phyloP scores from a whole-genome alignment of 441 rosid genomes.

The Metrosideros polymorpha region DNA sequence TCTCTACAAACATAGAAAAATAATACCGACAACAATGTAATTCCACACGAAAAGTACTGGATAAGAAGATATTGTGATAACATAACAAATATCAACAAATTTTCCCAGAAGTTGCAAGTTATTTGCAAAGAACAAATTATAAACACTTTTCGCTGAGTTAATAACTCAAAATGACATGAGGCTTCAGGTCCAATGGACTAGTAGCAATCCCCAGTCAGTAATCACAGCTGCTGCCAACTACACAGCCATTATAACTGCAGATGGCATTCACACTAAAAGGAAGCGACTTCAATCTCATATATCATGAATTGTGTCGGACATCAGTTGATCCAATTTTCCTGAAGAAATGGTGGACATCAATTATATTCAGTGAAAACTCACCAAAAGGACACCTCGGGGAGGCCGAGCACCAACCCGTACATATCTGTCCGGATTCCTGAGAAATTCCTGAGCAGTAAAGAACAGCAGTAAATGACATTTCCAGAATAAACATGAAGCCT shows the following conservation, averaged over 20 bases:
- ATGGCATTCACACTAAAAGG: background rate
- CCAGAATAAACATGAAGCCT: conserved; percentile 5
- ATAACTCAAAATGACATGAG: background rate
- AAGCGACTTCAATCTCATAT: background rate
- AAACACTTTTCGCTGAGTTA: background rate
- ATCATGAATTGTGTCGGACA: background rate
- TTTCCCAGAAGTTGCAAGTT: background rate
- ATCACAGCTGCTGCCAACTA: background rate
- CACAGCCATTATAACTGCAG: background rate
- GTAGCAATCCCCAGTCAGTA: background rate
- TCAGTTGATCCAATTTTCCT: background rate
- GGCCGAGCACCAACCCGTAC: conserved; percentile 93
- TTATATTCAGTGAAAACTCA: conserved; percentile 23
- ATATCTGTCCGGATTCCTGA: conserved; percentile 87
- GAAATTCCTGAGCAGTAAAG: conserved; percentile 69
- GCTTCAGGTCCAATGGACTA: background rate
- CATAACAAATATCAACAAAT: background rate
- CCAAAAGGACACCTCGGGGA: conserved; percentile 97
- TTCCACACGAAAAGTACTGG: background rate
- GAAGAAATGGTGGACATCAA: background rate
- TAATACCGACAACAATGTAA: background rate
- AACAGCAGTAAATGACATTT: conserved; percentile 15
- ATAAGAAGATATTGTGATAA: background rate
- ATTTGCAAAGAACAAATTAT: background rate
- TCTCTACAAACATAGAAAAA: background rate